These are phyloP conservation scores for Eucalyptus leucophloia DNA, from an alignment of 345 rosid genomes.

Conservation along the genomic window DNA sequence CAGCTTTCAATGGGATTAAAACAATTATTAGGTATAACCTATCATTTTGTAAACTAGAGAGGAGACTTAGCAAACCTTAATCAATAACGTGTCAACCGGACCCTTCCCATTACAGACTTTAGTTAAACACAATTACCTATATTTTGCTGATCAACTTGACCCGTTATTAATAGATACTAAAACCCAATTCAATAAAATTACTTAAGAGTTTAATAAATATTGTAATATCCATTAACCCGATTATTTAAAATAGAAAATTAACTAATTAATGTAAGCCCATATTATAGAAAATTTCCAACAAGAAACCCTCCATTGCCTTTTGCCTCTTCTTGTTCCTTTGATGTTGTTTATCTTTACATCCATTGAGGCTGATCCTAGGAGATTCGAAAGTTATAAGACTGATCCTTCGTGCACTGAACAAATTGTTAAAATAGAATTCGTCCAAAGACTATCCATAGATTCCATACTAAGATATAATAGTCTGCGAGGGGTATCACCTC, in stretches of 20 bases:
- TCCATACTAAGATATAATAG: neutral
- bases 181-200: no score
- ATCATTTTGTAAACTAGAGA: rapidly evolving
- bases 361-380: neutral
- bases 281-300: neutral
- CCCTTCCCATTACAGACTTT: rapidly evolving
- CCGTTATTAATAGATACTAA: no score
- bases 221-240: no score
- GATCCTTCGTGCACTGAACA: neutral
- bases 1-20: no score
- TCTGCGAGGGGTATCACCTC: neutral
- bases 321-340: neutral
- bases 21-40: rapidly evolving
- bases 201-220: no score
- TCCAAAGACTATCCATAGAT: neutral
- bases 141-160: no score
- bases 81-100: rapidly evolving
- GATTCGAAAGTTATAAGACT: neutral
- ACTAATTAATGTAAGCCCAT: no score
- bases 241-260: no score
- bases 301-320: neutral
- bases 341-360: neutral
- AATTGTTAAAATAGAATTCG: neutral
- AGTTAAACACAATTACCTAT: no score
- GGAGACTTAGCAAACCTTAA: rapidly evolving